A percentile compares a stretch with the other conserved stretches of the same genome.
Evolutionary conservation across 192 early-diverging fungal species (phyloP).

Genomic region (Jimgerdemannia lactiflua): DNA sequence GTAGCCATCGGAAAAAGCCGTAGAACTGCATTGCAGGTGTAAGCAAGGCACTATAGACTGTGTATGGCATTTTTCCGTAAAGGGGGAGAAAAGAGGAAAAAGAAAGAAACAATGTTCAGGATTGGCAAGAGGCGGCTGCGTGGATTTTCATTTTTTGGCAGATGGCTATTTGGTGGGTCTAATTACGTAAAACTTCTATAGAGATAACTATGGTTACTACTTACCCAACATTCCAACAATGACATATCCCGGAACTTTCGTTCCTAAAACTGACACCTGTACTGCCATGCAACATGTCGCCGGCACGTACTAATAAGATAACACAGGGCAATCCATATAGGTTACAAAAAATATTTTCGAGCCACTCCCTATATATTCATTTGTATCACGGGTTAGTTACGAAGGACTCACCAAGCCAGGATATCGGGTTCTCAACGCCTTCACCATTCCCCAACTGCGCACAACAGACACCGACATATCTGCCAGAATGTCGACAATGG

Average conservation of each 20-base stretch:
- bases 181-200: not conserved
- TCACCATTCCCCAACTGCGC: not conserved
- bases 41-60: not conserved
- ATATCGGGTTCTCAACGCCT: not conserved
- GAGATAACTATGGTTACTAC: not conserved
- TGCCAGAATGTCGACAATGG: not conserved
- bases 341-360: too few species aligned
- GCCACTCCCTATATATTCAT: too few species aligned
- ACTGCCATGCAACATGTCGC: not conserved
- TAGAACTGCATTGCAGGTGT: not conserved
- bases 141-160: too few species aligned
- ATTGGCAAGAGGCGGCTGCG: too few species aligned
- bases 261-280: not conserved
- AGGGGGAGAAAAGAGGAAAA: not conserved
- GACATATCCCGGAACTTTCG: not conserved
- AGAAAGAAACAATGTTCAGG: too few species aligned
- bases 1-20: not conserved
- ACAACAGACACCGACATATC: not conserved
- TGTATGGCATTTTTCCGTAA: not conserved
- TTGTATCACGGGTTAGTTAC: not conserved
- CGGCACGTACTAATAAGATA: not conserved
- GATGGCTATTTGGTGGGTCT: too few species aligned
- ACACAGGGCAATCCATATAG: too few species aligned
- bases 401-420: not conserved
- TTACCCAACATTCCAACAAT: not conserved